Base-by-base conservation (phyloP, 2,329 filamentous ascomycete genomes). In the Drechslerella dactyloides region DNA sequence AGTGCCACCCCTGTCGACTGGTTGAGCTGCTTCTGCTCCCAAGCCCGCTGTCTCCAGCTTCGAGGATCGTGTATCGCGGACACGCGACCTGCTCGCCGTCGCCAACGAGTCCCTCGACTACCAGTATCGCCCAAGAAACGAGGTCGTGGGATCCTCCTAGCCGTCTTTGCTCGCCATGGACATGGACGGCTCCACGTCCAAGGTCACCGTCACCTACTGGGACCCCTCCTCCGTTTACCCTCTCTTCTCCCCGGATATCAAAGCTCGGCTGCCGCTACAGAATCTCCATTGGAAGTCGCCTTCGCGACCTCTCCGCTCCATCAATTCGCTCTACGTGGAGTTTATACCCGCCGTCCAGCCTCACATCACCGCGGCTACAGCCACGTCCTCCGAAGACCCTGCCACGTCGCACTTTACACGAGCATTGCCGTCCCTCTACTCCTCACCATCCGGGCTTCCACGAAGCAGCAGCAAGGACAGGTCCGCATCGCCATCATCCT, bases 241-340 rank as follows among this genome's bases (percentile, higher is more conserved):
- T 69, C 85, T 93, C 58, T 83, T 97, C 48, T 88, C 89, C 10
- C 87, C 90, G 1, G 87, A 93, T 66, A 83, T 99, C 66, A 84
- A 90, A 44, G 84, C 89, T 46, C 89, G 90, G 61, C 84, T 97
- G 0, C 94, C 94, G 35, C 84, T 99, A 40, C 89, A 88, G 74
- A 96, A 97, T 77, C 86, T 99, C 51, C 91, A 97, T 78, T 99
- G 94, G 94, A 96, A 97, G 80, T 96, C 94, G 13, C 91, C 96
- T 73, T 89, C 89, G 27, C 89, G 94, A 0, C 94, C 94, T 1
- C 82, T 97, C 37, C 89, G 94, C 75, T 97, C 94, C 13, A 99
- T 99, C 79, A 89, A 92, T 77, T 93, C 91, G 11, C 86, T 99
- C 44, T 91, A 97, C 78, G 86, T 97, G 77, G 92, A 96, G 73